These are phyloP conservation scores for Thielaviopsis punctulata DNA, from an alignment of 2,329 filamentous ascomycete species.

Conservation along the genomic window DNA sequence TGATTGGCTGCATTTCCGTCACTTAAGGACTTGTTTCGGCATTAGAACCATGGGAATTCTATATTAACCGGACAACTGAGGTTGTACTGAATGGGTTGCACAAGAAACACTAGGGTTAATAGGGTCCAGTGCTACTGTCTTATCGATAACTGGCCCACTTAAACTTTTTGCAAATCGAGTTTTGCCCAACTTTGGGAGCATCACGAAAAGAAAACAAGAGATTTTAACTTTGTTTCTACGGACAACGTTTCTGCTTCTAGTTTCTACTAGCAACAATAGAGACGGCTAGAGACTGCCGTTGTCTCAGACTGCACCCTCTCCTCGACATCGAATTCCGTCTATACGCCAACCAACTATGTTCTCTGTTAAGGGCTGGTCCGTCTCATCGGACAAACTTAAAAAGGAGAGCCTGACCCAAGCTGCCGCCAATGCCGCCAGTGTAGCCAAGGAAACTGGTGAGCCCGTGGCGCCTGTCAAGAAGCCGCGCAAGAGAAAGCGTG, in stretches of 20 bases:
- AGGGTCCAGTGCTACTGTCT: not conserved
- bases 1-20: not conserved
- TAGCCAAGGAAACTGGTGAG: constrained; percentile 15
- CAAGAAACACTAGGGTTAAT: not conserved
- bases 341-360: constrained; percentile 46
- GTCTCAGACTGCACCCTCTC: not conserved
- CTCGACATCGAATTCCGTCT: not conserved
- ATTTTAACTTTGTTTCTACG: too few relatives aligned
- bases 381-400: constrained; percentile 56
- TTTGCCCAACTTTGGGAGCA: not conserved
- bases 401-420: constrained; percentile 33
- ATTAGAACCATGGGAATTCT: not conserved
- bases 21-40: not conserved
- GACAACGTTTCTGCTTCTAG: not conserved
- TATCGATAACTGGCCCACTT: constrained; percentile 1
- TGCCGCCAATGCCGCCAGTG: constrained; percentile 15
- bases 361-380: constrained; percentile 80
- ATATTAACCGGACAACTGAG: not conserved
- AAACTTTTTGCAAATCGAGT: not conserved
- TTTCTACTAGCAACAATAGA: not conserved
- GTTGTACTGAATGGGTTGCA: not conserved
- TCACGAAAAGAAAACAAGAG: too few relatives aligned
- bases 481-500: constrained; percentile 42
- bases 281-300: too few relatives aligned
- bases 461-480: constrained; percentile 21